These are phyloP conservation scores for Cladophialophora carrionii DNA, from an alignment of 2,329 filamentous ascomycete genomes.

Conservation along the genomic window DNA sequence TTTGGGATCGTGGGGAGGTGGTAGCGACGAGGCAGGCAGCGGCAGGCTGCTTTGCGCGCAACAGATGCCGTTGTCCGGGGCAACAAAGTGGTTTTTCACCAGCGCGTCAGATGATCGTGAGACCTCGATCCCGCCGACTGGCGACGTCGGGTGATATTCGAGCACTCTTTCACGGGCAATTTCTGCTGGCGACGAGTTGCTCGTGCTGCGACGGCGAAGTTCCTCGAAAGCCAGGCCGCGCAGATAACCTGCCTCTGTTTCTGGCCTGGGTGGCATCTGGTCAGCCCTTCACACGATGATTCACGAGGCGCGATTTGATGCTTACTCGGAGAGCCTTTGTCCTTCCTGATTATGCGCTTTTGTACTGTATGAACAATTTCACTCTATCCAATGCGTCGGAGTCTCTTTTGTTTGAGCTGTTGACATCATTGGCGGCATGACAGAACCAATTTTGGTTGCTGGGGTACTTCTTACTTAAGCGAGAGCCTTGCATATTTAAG, in stretches of 20 bases:
- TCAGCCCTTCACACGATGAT: constrained; percentile 1
- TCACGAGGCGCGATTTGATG: background rate
- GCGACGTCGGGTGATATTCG: background rate
- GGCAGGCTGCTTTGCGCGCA: constrained; percentile 8
- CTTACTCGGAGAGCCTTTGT: background rate
- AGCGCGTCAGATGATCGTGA: background rate
- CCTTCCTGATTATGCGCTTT: background rate
- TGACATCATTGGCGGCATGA: constrained; percentile 4
- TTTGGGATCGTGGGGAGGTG: constrained; percentile 13
- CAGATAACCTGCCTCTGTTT: constrained; percentile 3
- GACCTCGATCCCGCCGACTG: background rate
- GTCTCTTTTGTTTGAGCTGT: constrained; percentile 1
- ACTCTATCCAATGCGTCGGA: background rate
- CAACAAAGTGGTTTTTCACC: constrained; percentile 9
- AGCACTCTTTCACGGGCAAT: background rate
- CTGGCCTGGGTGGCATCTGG: background rate
- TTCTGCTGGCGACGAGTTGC: constrained; percentile 1
- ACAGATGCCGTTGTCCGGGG: constrained; percentile 17
- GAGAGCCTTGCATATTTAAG: background rate
- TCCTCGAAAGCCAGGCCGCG: constrained; percentile 5
- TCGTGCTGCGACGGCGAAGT: constrained; percentile 1
- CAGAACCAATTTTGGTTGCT: background rate
- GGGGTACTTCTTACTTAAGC: constrained; percentile 3
- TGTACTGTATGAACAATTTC: background rate
- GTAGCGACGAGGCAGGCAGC: constrained; percentile 12